Evolutionary conservation across 805 yeast genomes (phyloP).

Genomic region (Candida palmyrensis): DNA sequence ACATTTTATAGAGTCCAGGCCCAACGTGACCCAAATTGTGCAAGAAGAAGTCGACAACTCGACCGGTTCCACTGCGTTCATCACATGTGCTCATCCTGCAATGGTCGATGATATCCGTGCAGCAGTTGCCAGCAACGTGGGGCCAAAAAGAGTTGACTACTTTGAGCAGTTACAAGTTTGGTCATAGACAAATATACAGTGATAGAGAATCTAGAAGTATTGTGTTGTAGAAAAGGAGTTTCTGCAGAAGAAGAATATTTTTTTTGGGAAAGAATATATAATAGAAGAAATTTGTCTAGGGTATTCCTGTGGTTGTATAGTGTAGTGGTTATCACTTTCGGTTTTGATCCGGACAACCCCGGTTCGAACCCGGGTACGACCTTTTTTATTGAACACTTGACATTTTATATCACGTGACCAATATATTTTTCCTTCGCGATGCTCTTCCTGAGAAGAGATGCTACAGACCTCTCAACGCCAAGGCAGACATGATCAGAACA

Average conservation of each 20-base stretch:
- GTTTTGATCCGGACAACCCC: conserved; percentile 81
- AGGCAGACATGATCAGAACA: conserved; percentile 28
- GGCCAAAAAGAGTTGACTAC: conserved; percentile 51
- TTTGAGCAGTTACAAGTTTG: conserved; percentile 72
- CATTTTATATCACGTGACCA: conserved; percentile 3
- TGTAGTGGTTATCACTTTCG: conserved; percentile 80
- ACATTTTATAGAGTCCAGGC: conserved; percentile 37
- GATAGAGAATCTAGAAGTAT: too few relatives aligned
- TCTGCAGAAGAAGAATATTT: too few relatives aligned
- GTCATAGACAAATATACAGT: too few relatives aligned
- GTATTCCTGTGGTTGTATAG: conserved; percentile 41
- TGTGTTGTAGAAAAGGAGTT: too few relatives aligned
- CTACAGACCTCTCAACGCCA: background rate
- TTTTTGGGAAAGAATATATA: too few relatives aligned
- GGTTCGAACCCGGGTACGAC: conserved; percentile 41
- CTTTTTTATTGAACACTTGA: conserved; percentile 11
- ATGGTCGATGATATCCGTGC: conserved; percentile 29
- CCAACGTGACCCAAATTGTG: conserved; percentile 35
- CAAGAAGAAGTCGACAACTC: conserved; percentile 24
- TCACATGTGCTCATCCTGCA: conserved; percentile 28
- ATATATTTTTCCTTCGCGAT: conserved; percentile 2
- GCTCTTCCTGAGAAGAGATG: background rate
- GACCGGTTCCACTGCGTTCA: conserved; percentile 30
- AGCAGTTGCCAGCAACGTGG: conserved; percentile 30
- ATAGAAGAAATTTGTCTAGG: too few relatives aligned